Conservation (phyloP, 768 basidiomycete genomes). For the Crassisporium funariophilum region DNA sequence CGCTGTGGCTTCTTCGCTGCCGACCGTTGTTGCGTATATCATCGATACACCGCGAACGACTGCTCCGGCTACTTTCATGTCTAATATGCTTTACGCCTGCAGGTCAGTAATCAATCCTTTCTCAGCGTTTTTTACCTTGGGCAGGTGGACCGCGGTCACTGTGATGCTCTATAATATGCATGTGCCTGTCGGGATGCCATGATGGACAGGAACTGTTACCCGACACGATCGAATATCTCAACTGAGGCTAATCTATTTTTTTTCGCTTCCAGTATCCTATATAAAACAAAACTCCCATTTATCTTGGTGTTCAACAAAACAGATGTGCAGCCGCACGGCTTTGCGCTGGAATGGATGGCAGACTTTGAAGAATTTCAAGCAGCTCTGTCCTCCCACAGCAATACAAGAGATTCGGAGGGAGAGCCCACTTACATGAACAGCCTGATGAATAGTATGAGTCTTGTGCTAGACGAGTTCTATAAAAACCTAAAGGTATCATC, state of each 20-base stretch:
- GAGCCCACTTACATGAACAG: constrained; percentile 98
- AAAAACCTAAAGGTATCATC: constrained; percentile 87
- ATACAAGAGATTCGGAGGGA: constrained; percentile 74
- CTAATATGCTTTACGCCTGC: constrained; percentile 99
- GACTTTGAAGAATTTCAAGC: constrained; percentile 96
- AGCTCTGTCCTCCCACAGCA: constrained; percentile 73
- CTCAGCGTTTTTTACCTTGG: not conserved
- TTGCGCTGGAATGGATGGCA: constrained; percentile 97
- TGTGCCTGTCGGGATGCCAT: no score
- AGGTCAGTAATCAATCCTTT: constrained; percentile 52
- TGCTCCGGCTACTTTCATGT: constrained; percentile 98
- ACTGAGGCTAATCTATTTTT: constrained; percentile 4
- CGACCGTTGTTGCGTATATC: constrained; percentile 94
- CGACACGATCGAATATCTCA: no score
- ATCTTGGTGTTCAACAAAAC: constrained; percentile 99
- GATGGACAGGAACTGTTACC: no score
- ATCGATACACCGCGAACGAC: constrained; percentile 96
- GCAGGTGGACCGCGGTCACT: not conserved
- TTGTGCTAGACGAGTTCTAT: constrained; percentile 98
- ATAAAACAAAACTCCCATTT: constrained; percentile 97
- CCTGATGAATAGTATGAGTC: constrained; percentile 98
- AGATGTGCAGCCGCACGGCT: constrained; percentile 86
- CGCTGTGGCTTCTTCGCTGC: constrained; percentile 89
- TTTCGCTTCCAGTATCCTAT: constrained; percentile 69
- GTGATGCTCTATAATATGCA: not conserved